Evolutionary conservation across 306 rosid genomes (phyloP), one percentile per base, ranked within the genome.

Genomic region (Astragalus membranaceus): DNA sequence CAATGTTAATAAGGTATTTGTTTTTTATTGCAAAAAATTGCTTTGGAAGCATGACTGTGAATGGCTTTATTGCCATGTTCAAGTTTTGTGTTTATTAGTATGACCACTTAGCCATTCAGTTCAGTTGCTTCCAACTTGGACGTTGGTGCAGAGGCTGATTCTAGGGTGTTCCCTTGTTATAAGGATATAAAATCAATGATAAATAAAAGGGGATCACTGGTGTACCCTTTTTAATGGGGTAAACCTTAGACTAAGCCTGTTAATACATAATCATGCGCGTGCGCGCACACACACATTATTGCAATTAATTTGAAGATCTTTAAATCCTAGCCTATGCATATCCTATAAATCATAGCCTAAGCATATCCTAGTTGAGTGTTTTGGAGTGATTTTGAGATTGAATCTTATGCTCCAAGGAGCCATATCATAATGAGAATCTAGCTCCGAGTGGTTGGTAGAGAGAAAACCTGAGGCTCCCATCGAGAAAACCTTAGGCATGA

Each of bases 1-100:
- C 61, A 85, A 83, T 58, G 85, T 84, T 16, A 88, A 87, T 59
- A 78, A 78, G 87, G 97, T 88, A 76, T 67, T 66, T 49, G 12
- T 14, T 10, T 15, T 36, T 71, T 54, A 62, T 10, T 76, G 17
- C 30, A 36, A 44, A 53, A 10, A 36, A n/a, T n/a, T 67, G 5
- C 57, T 30, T 60, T 20, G 14, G 26, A 52, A 15, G 75, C 37
- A 20, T 46, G 73, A 11, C 11, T 64, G 6, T 57, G 37, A 71
- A 32, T 46, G 57, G 32, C 12, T 41, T 73, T 66, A 20, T 26
- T 15, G 33, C 17, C 5, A n/a, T 11, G 30, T 47, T 73, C 29
- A 29, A 53, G 60, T 46, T 61, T 13, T 32, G 39, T 51, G 36
- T 66, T 72, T 10, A 15, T 64, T 10, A 5, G 44, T 30, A 39